Base-by-base conservation (phyloP, 352 stramenopile species). In the Saprolegnia parasitica region DNA sequence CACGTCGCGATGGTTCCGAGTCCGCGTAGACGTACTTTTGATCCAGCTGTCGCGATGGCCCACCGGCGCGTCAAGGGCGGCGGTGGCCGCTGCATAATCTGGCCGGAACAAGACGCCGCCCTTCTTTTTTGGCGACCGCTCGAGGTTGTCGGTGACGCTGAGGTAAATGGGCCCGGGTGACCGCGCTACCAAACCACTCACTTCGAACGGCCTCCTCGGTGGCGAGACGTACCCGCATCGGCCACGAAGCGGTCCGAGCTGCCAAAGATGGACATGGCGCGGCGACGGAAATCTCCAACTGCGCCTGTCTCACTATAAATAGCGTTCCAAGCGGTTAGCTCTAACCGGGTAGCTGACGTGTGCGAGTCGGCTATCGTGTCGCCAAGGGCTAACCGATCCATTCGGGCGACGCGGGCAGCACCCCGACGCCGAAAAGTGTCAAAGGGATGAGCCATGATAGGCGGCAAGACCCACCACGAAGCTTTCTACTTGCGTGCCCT, bases 1-100 rank as follows among this genome's bases (percentile, higher is more conserved):
- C n/a, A n/a, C n/a, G n/a, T n/a, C n/a, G n/a, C n/a, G n/a, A n/a
- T n/a, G n/a, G n/a, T n/a, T n/a, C n/a, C n/a, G n/a, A n/a, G n/a
- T n/a, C n/a, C n/a, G n/a, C n/a, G n/a, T n/a, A n/a, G n/a, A 9
- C 21, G 1, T 57, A 66, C 84, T 82, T 65, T 79, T 84, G 65
- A 93, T 93, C 86, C 86, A 93, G 74, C 82, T 91, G 65, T 93
- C 82, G 24, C 86, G 86, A 63, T 89, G 90, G 29, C 83, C 84
- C 79, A 83, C 90, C 55, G 84, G 84, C 13, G 71, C 76, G 24
- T 65, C 79, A 65, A 90, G 81, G 65, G 91, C 84, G 24, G 90
- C 75, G 3, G 81, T 81, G 40, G 78, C 75, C 24, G 54, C 42
- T 20, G 63, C 63, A 60, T 79, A 87, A 65, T 93, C 86, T 39